Percentiles rank a stretch among this genome's conserved stretches.
These are phyloP conservation scores for Digitaria exilis DNA, from an alignment of 202 grass and related monocot species.

Conservation along the genomic window DNA sequence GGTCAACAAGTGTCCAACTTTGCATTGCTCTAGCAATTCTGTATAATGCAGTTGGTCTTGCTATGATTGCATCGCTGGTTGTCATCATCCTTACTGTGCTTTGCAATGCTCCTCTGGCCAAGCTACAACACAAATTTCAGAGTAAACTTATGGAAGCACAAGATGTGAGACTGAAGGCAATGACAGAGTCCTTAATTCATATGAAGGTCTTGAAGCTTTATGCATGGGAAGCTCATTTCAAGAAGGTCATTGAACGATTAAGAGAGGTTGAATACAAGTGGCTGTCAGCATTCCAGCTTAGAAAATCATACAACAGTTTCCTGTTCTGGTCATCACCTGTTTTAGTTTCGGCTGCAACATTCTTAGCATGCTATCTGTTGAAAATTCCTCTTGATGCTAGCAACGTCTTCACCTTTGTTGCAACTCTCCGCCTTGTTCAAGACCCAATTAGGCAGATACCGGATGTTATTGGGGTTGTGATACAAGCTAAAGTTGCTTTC, in stretches of 20 bases:
- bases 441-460: conserved; percentile 81
- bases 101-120: conserved; percentile 79
- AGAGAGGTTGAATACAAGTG: conserved; percentile 83
- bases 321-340: conserved; percentile 93
- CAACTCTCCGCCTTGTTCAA: conserved; percentile 85
- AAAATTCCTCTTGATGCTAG: conserved; percentile 71
- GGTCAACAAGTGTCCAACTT: conserved; percentile 78
- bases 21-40: conserved; percentile 75
- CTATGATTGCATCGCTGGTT: conserved; percentile 57
- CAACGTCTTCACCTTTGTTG: conserved; percentile 90
- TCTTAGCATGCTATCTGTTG: conserved; percentile 79
- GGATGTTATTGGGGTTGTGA: conserved; percentile 80
- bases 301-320: conserved; percentile 84
- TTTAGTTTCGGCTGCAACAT: conserved; percentile 78
- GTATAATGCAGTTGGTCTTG: conserved; percentile 66
- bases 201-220: conserved; percentile 93
- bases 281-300: conserved; percentile 80
- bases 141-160: conserved; percentile 83
- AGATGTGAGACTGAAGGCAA: conserved; percentile 80
- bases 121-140: conserved; percentile 88
- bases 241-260: conserved; percentile 69
- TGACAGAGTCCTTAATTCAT: conserved; percentile 80
- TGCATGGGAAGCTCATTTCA: conserved; percentile 94
- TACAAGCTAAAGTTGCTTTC: conserved; percentile 94
- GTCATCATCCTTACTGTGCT: conserved; percentile 75